These are phyloP conservation scores for Farysia itapuensis DNA, from an alignment of 1,284 basidiomycete species.

Conservation along the genomic window DNA sequence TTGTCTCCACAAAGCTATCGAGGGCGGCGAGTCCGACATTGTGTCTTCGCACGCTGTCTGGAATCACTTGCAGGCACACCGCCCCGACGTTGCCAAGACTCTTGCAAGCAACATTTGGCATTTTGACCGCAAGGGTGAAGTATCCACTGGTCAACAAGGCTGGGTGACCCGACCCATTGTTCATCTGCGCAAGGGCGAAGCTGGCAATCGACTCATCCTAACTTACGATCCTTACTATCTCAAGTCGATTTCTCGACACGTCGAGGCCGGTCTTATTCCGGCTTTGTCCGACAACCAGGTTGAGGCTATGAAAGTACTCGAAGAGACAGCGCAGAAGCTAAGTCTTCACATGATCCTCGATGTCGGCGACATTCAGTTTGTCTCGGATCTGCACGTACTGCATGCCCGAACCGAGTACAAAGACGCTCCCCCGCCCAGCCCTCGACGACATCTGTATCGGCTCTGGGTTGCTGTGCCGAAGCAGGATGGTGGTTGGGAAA, in stretches of 20 bases:
- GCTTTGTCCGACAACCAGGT: slow-evolving; percentile 55
- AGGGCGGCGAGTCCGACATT: slow-evolving; percentile 63
- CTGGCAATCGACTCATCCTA: slow-evolving; percentile 30
- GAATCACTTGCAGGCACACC: slow-evolving; percentile 61
- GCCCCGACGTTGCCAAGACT: slow-evolving; percentile 62
- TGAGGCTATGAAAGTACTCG: slow-evolving; percentile 62
- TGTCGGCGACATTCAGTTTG: slow-evolving; percentile 59
- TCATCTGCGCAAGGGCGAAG: slow-evolving; percentile 27
- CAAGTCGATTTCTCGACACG: slow-evolving; percentile 43
- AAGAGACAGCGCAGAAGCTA: slow-evolving; percentile 61
- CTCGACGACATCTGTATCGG: slow-evolving; percentile 62
- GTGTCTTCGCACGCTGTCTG: slow-evolving; percentile 62
- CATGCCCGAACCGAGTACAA: slow-evolving; percentile 62
- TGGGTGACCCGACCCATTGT: slow-evolving; percentile 41
- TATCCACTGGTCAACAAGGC: slow-evolving; percentile 23
- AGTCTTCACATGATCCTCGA: slow-evolving; percentile 62
- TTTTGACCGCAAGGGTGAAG: slow-evolving; percentile 54
- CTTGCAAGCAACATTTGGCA: slow-evolving; percentile 54
- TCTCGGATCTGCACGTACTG: slow-evolving; percentile 57
- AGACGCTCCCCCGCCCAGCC: slow-evolving; percentile 60
- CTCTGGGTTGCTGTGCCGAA: slow-evolving; percentile 62
- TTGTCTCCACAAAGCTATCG: slow-evolving; percentile 62
- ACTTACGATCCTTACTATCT: slow-evolving; percentile 57
- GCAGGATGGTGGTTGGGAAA: slow-evolving; percentile 61
- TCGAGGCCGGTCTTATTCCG: slow-evolving; percentile 61